These are phyloP conservation scores for Xanthoconium separans DNA, from an alignment of 1,284 basidiomycete species.

Conservation along the genomic window DNA sequence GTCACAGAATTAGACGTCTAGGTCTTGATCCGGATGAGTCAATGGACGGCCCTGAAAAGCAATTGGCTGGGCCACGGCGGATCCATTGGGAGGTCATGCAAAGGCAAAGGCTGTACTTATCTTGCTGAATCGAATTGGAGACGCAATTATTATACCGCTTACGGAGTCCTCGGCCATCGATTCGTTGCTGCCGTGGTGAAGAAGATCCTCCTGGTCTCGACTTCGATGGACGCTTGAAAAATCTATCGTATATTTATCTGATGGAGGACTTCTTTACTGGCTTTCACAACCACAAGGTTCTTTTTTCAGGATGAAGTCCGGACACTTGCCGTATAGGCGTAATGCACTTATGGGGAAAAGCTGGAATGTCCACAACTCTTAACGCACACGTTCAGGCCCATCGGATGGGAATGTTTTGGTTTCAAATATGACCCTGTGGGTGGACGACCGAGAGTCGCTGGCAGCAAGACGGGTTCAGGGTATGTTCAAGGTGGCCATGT, in stretches of 20 bases:
- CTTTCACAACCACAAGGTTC: constrained; percentile 8
- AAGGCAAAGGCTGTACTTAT: constrained; percentile 9
- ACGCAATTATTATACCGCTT: constrained; percentile 1
- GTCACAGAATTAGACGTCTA: neutral
- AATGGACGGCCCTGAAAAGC: constrained; percentile 15
- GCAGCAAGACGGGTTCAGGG: neutral
- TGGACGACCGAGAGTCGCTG: constrained; percentile 4
- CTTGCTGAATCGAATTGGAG: constrained; percentile 1
- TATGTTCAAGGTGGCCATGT: constrained; percentile 14
- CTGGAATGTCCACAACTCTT: no score
- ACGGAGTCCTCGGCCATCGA: constrained; percentile 20
- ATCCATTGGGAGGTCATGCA: constrained; percentile 10
- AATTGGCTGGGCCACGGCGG: constrained; percentile 8
- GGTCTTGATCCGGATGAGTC: constrained; percentile 15
- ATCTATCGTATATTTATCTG: constrained; percentile 22
- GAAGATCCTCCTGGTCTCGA: constrained; percentile 20
- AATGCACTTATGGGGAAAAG: constrained; percentile 2
- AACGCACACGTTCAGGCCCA: neutral
- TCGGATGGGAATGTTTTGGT: neutral
- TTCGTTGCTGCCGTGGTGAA: constrained; percentile 4
- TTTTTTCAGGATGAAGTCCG: constrained; percentile 7
- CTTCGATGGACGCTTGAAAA: constrained; percentile 22
- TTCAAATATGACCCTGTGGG: constrained; percentile 3
- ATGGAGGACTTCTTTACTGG: constrained; percentile 16
- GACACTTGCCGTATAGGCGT: neutral